Evolutionary conservation across 2,329 filamentous ascomycete genomes (phyloP).

Genomic region (Emmonsiellopsis sp.): DNA sequence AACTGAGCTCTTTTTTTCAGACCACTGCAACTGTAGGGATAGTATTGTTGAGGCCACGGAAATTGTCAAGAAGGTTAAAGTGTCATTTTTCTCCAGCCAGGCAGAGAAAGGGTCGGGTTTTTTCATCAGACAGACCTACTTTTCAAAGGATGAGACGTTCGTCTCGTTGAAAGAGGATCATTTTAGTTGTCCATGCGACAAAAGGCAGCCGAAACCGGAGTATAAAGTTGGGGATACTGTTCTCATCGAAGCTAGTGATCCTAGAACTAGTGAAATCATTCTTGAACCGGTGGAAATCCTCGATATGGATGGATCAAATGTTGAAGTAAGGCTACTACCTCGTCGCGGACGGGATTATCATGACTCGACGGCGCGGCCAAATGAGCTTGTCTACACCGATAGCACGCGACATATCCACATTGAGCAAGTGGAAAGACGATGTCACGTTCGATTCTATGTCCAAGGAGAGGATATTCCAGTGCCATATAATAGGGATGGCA

Average conservation of each 20-base stretch:
- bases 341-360: constrained; percentile 35
- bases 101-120: constrained; percentile 39
- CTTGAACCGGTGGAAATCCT: constrained; percentile 56
- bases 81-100: constrained; percentile 48
- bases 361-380: constrained; percentile 38
- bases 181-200: constrained; percentile 41
- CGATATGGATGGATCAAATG: constrained; percentile 16
- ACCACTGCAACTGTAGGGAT: constrained; percentile 62
- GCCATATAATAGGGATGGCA: constrained; percentile 58
- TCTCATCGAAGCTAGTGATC: constrained; percentile 29
- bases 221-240: constrained; percentile 53
- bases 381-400: constrained; percentile 44
- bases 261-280: constrained; percentile 14
- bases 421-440: constrained; percentile 44
- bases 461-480: constrained; percentile 39
- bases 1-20: constrained; percentile 68
- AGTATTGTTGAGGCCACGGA: constrained; percentile 45
- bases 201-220: constrained; percentile 1
- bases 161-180: constrained; percentile 48
- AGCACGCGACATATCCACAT: constrained; percentile 29
- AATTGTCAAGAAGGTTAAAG: constrained; percentile 46
- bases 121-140: constrained; percentile 63
- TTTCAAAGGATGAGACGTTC: constrained; percentile 52
- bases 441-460: constrained; percentile 49
- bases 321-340: constrained; percentile 43